Evolutionary conservation across 805 yeast genomes (phyloP).

Genomic region (Starmera pachycereana): DNA sequence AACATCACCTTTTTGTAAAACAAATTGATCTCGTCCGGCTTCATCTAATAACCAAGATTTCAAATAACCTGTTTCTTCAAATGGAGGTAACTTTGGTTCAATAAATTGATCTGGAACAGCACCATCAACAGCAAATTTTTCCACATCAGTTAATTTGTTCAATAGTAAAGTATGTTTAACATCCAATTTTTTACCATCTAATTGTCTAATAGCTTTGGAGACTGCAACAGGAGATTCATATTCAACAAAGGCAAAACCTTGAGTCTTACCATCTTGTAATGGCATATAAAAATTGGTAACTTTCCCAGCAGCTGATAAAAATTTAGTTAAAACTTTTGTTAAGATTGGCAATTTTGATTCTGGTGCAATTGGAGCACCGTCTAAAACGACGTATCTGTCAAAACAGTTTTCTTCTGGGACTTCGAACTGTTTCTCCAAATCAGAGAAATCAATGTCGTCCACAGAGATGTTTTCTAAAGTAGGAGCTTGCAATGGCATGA

Average conservation of each 20-base stretch:
- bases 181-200: conserved; percentile 87
- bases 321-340: conserved; percentile 74
- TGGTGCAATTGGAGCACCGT: conserved; percentile 95
- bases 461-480: conserved; percentile 37
- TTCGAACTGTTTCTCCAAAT: conserved; percentile 67
- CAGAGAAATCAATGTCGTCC: conserved; percentile 72
- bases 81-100: conserved; percentile 67
- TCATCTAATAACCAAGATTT: conserved; percentile 88
- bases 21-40: conserved; percentile 82
- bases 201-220: conserved; percentile 64
- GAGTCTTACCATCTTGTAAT: conserved; percentile 63
- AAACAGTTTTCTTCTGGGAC: conserved; percentile 52
- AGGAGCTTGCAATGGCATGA: conserved; percentile 21
- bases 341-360: conserved; percentile 77
- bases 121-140: conserved; percentile 60
- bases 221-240: conserved; percentile 60
- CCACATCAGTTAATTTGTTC: conserved; percentile 76
- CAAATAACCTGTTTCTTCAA: conserved; percentile 70
- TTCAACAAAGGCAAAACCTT: conserved; percentile 82
- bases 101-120: conserved; percentile 48
- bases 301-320: conserved; percentile 69
- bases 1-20: conserved; percentile 66
- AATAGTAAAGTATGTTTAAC: conserved; percentile 83
- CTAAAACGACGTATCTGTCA: conserved; percentile 76
- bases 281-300: conserved; percentile 79